Evolutionary conservation across 2,329 filamentous ascomycete genomes (phyloP), one percentile per base, ranked within the genome.

Genomic region (Fusarium sp.): DNA sequence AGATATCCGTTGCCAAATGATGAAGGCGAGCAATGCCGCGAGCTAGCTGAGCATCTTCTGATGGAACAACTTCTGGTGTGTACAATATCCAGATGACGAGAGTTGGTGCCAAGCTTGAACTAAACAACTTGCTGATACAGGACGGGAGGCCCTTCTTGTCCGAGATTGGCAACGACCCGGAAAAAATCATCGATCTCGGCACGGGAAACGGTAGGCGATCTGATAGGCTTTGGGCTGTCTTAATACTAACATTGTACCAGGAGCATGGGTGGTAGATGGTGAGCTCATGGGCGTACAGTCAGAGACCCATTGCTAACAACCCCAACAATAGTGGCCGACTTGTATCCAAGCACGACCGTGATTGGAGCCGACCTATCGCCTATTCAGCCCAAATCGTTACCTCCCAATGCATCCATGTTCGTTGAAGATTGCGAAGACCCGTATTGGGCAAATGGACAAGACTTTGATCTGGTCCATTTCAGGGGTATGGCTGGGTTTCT

Each of bases 341-440:
- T 74, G 21, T 81, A 78, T 52, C 80, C 80, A n/a, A 73, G 74
- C 36, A 76, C 81, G 8, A 77, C 76, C 42, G 77, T 83, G 4
- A 58, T 80, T 17, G 81, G 80, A 42, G 80, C 78, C 25, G 80
- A 84, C 50, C 64, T 83, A 18, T 82, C 80, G 5, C 80, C 82
- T 4, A 84, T 83, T 20, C 82, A 84, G 65, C 80, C 81, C 3
- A 76, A 75, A 35, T 81, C 79, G 76, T 80, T 89, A 14, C 88
- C 87, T 17, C 81, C 84, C 13, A 90, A 90, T 71, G 81, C 87
- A n/a, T 81, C 80, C 10, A 90, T 90, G 76, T 79, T 88, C 58
- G 82, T 91, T 11, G 88, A 90, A 69, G 88, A 90, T 71, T 83
- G 84, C 49, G 86, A 79, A 58, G 77, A 89, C 65, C 80, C 85